Evolutionary conservation across 305 asterid genomes (phyloP).

Genomic region (Stenogyne calaminthoides): DNA sequence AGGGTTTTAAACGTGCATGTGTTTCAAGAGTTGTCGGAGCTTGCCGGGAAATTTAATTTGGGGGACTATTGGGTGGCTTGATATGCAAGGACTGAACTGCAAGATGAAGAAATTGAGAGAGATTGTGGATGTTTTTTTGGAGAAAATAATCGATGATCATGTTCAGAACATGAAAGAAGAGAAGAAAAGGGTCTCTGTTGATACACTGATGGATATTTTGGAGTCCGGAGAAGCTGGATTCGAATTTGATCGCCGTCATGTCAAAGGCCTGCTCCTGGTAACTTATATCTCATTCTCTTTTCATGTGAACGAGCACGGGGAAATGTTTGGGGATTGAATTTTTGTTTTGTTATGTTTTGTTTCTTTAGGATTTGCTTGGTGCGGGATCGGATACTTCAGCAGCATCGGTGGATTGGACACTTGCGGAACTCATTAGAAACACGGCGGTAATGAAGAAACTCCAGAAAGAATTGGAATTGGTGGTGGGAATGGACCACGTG

Average conservation of each 20-base stretch:
- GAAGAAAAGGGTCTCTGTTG: constrained; percentile 19
- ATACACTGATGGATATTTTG: constrained; percentile 40
- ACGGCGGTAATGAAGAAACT: background rate
- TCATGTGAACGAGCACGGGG: background rate
- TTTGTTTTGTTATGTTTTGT: too few species aligned
- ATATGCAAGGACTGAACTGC: background rate
- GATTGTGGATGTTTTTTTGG: background rate
- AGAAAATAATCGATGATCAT: background rate
- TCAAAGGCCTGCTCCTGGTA: constrained; percentile 37
- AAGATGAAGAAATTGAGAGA: background rate
- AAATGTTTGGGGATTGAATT: background rate
- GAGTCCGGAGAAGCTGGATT: constrained; percentile 41
- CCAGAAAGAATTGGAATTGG: background rate
- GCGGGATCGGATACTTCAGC: constrained; percentile 20
- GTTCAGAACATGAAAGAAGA: background rate
- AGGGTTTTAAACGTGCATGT: background rate
- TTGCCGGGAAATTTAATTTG: background rate
- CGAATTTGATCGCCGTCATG: constrained; percentile 36
- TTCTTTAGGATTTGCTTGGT: background rate
- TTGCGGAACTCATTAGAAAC: constrained; percentile 1
- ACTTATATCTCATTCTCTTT: background rate
- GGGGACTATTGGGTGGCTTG: constrained; percentile 2
- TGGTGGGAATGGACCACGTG: background rate
- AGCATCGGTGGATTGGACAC: background rate
- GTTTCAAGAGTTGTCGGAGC: background rate